phyloP scores from a whole-genome alignment of 1,284 basidiomycete genomes.

The Ustilago bromivora region DNA sequence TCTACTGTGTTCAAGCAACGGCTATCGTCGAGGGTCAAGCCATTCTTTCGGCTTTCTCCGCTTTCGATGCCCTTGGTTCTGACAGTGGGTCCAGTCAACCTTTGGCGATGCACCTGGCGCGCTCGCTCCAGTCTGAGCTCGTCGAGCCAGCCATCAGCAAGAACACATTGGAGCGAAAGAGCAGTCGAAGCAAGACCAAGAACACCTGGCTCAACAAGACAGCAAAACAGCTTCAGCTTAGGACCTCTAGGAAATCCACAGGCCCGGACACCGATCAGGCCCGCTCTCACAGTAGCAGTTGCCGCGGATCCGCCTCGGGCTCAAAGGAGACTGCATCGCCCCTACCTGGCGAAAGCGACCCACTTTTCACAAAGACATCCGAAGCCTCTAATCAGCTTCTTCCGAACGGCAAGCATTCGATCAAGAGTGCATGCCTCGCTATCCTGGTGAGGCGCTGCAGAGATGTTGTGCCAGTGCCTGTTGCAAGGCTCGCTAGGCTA shows the following conservation, averaged over 20 bases:
- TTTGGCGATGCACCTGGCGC: background rate
- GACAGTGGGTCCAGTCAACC: constrained; percentile 6
- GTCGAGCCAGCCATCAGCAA: background rate
- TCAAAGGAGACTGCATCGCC: constrained; percentile 13
- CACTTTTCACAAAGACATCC: constrained; percentile 28
- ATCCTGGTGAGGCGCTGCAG: constrained; percentile 62
- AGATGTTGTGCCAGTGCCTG: constrained; percentile 67
- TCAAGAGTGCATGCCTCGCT: constrained; percentile 52
- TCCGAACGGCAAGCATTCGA: constrained; percentile 25
- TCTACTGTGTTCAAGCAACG: constrained; percentile 63
- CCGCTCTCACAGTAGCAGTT: constrained; percentile 7
- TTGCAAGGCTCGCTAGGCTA: constrained; percentile 62
- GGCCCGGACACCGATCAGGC: constrained; percentile 10
- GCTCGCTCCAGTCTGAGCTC: constrained; percentile 40
- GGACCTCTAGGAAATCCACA: constrained; percentile 29
- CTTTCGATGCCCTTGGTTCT: constrained; percentile 10
- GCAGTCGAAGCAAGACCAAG: constrained; percentile 23
- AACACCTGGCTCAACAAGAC: constrained; percentile 61
- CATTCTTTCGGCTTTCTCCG: constrained; percentile 33
- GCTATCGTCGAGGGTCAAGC: constrained; percentile 45
- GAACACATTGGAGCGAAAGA: background rate
- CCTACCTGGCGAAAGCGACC: constrained; percentile 9
- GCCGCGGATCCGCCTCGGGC: constrained; percentile 16
- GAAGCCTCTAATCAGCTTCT: constrained; percentile 35
- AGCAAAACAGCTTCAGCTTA: constrained; percentile 54